phyloP scores from a whole-genome alignment of 192 early-diverging fungal genomes.

The Chytriomyces confervae region DNA sequence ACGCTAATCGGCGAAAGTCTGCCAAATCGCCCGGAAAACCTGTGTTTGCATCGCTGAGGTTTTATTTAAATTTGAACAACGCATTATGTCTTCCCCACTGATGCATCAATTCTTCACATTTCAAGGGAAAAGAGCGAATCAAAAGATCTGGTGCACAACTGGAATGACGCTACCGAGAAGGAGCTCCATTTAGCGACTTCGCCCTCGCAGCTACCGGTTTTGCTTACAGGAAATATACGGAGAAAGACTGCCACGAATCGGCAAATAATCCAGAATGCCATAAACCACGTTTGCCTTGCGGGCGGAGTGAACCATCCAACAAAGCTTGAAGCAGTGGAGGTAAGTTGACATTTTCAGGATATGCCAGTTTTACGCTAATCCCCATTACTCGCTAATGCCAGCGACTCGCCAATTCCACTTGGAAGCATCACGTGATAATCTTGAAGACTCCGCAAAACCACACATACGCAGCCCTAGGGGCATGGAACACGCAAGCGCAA shows the following conservation, averaged over 20 bases:
- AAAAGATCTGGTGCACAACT: too few relatives aligned
- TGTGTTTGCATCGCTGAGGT: too few relatives aligned
- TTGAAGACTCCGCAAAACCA: slow-evolving; percentile 49
- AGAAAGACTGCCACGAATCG: slow-evolving; percentile 47
- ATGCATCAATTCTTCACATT: too few relatives aligned
- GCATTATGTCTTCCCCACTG: too few relatives aligned
- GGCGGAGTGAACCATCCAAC: slow-evolving; percentile 44
- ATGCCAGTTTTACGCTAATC: not conserved
- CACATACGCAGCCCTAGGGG: slow-evolving; percentile 53
- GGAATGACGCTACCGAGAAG: too few relatives aligned
- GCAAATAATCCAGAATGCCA: slow-evolving; percentile 54
- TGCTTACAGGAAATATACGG: too few relatives aligned
- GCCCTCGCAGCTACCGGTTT: too few relatives aligned
- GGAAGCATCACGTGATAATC: slow-evolving; percentile 54
- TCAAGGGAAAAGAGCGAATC: too few relatives aligned
- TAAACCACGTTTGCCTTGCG: slow-evolving; percentile 61
- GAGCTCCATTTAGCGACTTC: too few relatives aligned
- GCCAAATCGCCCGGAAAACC: too few relatives aligned
- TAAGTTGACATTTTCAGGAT: slow-evolving; percentile 19
- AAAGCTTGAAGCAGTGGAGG: slow-evolving; percentile 54
- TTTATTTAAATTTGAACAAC: too few relatives aligned
- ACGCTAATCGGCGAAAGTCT: too few relatives aligned
- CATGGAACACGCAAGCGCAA: slow-evolving; percentile 45
- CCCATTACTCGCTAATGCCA: slow-evolving; percentile 18
- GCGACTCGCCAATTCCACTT: slow-evolving; percentile 46